phyloP scores from a whole-genome alignment of 257 asterid species.

The Rhazya stricta region DNA sequence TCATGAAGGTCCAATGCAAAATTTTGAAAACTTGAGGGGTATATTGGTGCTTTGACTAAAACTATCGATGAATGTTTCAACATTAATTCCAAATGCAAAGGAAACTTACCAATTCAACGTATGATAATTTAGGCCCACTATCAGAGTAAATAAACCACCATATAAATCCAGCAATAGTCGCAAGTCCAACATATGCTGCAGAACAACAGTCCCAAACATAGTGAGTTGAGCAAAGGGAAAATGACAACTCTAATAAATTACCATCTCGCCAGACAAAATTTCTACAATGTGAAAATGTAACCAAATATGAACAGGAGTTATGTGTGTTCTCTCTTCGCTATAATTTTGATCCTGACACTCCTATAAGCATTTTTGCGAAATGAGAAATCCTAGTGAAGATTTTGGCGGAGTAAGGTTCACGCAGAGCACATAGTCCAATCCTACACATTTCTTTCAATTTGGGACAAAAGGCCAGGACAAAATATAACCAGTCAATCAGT shows the following conservation, averaged over 20 bases:
- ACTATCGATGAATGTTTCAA: neutral
- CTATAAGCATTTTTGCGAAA: neutral
- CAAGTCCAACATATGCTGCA: constrained; percentile 98
- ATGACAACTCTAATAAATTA: neutral
- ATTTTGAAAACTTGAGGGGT: neutral
- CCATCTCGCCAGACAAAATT: neutral
- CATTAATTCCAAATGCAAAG: neutral
- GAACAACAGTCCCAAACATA: constrained; percentile 19
- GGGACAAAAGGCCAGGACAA: neutral
- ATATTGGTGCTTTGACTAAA: neutral
- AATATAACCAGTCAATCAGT: neutral
- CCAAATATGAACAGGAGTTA: neutral
- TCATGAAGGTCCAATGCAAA: neutral
- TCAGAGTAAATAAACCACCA: constrained; percentile 95
- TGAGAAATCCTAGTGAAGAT: neutral
- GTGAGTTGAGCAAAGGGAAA: constrained; percentile 13
- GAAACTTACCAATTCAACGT: constrained; percentile 69
- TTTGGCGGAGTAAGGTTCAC: neutral
- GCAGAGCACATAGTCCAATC: constrained; percentile 1
- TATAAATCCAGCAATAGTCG: constrained; percentile 94
- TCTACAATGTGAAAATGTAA: neutral
- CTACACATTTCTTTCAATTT: neutral
- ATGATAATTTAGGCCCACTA: constrained; percentile 81
- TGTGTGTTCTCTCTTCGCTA: neutral
- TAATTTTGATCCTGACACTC: neutral